A percentile compares a stretch with the other conserved stretches of the same genome.
Evolutionary conservation across 2,329 filamentous ascomycete genomes (phyloP).

Genomic region (Dactylella cylindrospora): DNA sequence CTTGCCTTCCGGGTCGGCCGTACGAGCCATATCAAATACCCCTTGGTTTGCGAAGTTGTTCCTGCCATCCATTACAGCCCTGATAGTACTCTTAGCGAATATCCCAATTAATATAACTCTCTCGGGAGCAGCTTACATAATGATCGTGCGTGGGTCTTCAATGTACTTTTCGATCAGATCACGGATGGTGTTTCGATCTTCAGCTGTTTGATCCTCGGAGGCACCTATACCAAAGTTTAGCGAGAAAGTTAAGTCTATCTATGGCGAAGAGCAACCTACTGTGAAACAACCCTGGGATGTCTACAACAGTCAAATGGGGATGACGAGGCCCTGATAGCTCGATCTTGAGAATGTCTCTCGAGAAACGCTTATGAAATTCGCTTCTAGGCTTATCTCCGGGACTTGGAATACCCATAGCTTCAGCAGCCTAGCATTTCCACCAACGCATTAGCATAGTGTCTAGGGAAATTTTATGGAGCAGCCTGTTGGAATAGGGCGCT

Average conservation of each 20-base stretch:
- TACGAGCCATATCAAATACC: slow-evolving; percentile 46
- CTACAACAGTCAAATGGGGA: slow-evolving; percentile 48
- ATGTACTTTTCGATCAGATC: slow-evolving; percentile 47
- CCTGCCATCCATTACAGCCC: slow-evolving; percentile 40
- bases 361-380: slow-evolving; percentile 43
- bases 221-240: slow-evolving; percentile 29
- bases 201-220: slow-evolving; percentile 46
- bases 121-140: slow-evolving; percentile 43
- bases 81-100: neutral
- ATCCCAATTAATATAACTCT: neutral
- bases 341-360: slow-evolving; percentile 48
- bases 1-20: slow-evolving; percentile 46
- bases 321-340: slow-evolving; percentile 46
- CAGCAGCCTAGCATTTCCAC: slow-evolving; percentile 43
- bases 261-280: slow-evolving; percentile 36
- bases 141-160: slow-evolving; percentile 47
- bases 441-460: neutral
- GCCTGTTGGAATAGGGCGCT: neutral
- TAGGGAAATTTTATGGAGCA: neutral
- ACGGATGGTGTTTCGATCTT: slow-evolving; percentile 46
- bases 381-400: slow-evolving; percentile 23
- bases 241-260: neutral
- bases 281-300: slow-evolving; percentile 49
- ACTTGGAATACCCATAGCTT: slow-evolving; percentile 46
- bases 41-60: slow-evolving; percentile 49